Evolutionary conservation across 306 rosid genomes (phyloP), one percentile per base, ranked within the genome.

Genomic region (Macrotyloma uniflorum): DNA sequence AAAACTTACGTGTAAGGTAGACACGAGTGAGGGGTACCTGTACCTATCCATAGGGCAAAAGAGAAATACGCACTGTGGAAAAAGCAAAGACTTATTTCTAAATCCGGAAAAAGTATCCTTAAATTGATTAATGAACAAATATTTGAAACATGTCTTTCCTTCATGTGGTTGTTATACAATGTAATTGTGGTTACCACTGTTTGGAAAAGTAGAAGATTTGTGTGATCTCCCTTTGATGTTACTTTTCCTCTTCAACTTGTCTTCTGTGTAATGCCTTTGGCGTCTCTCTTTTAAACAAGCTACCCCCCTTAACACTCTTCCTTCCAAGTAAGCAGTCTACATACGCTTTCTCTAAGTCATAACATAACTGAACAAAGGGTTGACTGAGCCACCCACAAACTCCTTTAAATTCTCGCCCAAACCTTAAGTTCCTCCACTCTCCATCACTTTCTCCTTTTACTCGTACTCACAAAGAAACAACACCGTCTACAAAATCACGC

Each of bases 371-470:
- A 86, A 63, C 79, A 71, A n/a, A 76, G 75, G 83, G 93, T 89
- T 93, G 98, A 95, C 99, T 80, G 84, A 83, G 88, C 86, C 92
- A 89, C 88, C 86, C 84, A 79, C 81, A 67, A 80, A 47, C 77
- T 50, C 80, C 89, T 95, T 80, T 92, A 92, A 88, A 92, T 91
- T 87, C 91, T 58, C 77, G 20, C 84, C 89, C 83, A 81, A 79
- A 78, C 85, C 86, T 84, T 54, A 70, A 74, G 42, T 81, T 74
- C 82, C 86, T 74, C 72, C 77, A 68, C 88, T 80, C 81, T 78
- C 84, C 78, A 65, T 72, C 81, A 83, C 88, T 82, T 76, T 76
- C 70, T 58, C 62, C 65, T 84, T 75, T 67, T 76, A 57, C 71
- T 72, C 66, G 65, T 68, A 73, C 67, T 74, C 70, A 59, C 66